phyloP scores from a whole-genome alignment of 1,139 yeast genomes.

The Candida sp. region DNA sequence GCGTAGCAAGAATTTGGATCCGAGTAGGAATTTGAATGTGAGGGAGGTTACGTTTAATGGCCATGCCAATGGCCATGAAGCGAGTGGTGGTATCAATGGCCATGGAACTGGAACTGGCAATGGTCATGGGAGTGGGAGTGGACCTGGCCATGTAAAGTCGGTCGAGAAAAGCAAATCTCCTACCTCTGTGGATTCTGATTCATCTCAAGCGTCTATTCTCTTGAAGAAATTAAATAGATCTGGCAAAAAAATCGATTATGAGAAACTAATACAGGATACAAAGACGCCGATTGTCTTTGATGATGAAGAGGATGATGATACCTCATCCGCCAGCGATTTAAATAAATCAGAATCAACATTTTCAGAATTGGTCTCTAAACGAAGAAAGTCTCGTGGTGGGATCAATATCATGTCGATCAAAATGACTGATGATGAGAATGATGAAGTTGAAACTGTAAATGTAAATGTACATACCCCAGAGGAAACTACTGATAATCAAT shows the following conservation, averaged over 20 bases:
- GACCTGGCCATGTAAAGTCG: neutral
- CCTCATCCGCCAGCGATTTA: neutral
- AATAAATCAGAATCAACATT: constrained; percentile 5
- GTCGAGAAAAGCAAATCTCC: neutral
- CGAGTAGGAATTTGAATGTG: constrained; percentile 36
- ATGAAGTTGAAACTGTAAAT: too few species aligned
- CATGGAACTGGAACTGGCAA: neutral
- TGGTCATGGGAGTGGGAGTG: too few species aligned
- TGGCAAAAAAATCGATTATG: constrained; percentile 25
- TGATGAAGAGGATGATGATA: constrained; percentile 26
- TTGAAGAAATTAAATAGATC: constrained; percentile 25
- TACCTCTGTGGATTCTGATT: neutral
- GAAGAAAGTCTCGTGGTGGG: constrained; percentile 30
- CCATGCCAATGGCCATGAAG: constrained; percentile 13
- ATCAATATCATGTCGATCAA: constrained; percentile 11
- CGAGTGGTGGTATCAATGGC: too few species aligned
- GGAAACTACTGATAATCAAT: neutral
- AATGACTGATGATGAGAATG: neutral
- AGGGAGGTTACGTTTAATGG: constrained; percentile 40
- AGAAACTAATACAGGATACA: constrained; percentile 21
- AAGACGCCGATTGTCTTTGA: constrained; percentile 21
- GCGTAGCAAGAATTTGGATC: constrained; percentile 36
- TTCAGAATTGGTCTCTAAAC: constrained; percentile 9
- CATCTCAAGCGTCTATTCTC: constrained; percentile 6
- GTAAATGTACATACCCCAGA: neutral